A percentile compares a stretch with the other conserved stretches of the same genome.
Conservation (phyloP, 495 filamentous ascomycete species). For the Venustampulla echinocandica region DNA sequence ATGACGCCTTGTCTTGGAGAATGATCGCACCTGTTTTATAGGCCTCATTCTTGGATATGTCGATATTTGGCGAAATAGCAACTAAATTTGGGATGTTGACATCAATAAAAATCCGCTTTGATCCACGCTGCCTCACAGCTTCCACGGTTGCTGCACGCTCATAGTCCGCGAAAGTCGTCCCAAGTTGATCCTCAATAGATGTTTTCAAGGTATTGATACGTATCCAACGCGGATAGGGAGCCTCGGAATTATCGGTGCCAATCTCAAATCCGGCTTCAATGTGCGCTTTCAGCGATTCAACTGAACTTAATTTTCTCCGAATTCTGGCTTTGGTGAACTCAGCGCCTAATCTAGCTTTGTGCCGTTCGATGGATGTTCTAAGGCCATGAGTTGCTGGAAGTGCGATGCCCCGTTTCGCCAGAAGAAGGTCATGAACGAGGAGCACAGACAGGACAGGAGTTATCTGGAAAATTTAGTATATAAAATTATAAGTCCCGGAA, state of each 20-base stretch:
- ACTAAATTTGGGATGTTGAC: slow-evolving; percentile 73
- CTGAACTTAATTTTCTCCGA: slow-evolving; percentile 53
- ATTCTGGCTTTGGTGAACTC: slow-evolving; percentile 77
- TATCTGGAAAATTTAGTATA: slow-evolving; percentile 50
- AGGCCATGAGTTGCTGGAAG: slow-evolving; percentile 70
- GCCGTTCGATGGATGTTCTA: slow-evolving; percentile 59
- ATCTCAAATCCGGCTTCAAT: slow-evolving; percentile 35
- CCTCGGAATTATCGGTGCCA: slow-evolving; percentile 6
- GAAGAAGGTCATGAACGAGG: slow-evolving; percentile 76
- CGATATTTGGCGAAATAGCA: slow-evolving; percentile 58
- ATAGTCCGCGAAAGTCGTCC: slow-evolving; percentile 57
- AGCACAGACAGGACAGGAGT: slow-evolving; percentile 72
- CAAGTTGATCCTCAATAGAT: slow-evolving; percentile 57
- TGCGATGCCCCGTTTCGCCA: slow-evolving; percentile 72
- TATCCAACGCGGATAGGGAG: slow-evolving; percentile 71
- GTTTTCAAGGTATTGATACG: slow-evolving; percentile 75
- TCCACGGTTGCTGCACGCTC: slow-evolving; percentile 40
- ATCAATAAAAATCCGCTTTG: slow-evolving; percentile 50
- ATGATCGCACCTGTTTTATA: slow-evolving; percentile 74
- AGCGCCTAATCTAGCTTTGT: slow-evolving; percentile 70
- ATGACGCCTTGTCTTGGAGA: slow-evolving; percentile 92
- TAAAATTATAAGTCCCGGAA: slow-evolving; percentile 5
- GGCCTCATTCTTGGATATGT: slow-evolving; percentile 59
- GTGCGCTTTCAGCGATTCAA: slow-evolving; percentile 52
- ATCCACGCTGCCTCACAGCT: slow-evolving; percentile 26